A percentile compares a stretch with the other conserved stretches of the same genome.
phyloP scores from a whole-genome alignment of 1,284 basidiomycete genomes.

The Fomitiporia mediterranea region DNA sequence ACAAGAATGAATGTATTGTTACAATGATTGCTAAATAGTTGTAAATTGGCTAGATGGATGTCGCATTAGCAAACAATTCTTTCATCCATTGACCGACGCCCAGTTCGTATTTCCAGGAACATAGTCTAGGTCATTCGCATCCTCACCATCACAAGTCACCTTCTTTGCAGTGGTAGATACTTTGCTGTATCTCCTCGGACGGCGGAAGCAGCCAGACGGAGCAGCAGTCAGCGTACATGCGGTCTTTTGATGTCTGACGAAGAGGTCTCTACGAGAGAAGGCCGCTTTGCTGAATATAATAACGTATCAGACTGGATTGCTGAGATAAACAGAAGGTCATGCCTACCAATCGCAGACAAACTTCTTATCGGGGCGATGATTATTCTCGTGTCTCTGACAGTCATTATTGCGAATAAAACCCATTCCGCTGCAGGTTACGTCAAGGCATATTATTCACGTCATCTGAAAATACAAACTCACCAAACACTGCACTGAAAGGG shows the following conservation, averaged over 20 bases:
- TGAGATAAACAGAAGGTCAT: not conserved
- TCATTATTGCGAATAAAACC: conserved; percentile 69
- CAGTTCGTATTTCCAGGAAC: conserved; percentile 2
- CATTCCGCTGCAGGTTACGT: conserved; percentile 38
- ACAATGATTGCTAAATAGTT: too few species aligned
- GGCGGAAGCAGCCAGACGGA: not conserved
- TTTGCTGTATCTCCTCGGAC: conserved; percentile 3
- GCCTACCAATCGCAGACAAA: conserved; percentile 40
- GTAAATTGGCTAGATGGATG: too few species aligned
- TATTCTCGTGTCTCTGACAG: conserved; percentile 65
- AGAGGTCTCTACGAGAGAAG: conserved; percentile 20
- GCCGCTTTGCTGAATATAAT: conserved; percentile 14
- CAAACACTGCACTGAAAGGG: conserved; percentile 57
- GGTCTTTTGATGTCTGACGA: conserved; percentile 20
- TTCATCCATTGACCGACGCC: not conserved
- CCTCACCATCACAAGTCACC: conserved; percentile 12
- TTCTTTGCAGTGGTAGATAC: not conserved
- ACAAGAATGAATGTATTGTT: too few species aligned
- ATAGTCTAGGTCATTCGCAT: conserved; percentile 17
- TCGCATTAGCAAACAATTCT: too few species aligned
- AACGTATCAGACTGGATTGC: not conserved
- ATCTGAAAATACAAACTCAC: conserved; percentile 33
- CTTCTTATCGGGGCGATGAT: conserved; percentile 53
- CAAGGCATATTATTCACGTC: conserved; percentile 13
- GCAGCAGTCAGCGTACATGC: conserved; percentile 3